phyloP scores from a whole-genome alignment of 805 yeast genomes.

The Hemisphaericaspora nanyangensis region DNA sequence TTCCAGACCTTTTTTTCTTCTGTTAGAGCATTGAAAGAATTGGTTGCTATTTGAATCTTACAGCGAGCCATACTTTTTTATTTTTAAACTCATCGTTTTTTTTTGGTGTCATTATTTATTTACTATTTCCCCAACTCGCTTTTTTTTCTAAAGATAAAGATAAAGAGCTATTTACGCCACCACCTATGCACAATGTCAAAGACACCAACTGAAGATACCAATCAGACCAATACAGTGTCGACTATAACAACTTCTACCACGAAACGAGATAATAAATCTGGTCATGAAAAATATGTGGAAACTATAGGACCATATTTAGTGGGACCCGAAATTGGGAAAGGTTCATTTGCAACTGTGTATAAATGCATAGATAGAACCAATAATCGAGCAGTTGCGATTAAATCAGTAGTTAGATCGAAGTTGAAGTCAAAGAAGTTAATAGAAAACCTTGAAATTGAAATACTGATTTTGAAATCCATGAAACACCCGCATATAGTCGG shows the following conservation, averaged over 20 bases:
- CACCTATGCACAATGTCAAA: background rate
- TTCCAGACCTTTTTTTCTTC: no score
- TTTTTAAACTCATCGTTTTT: no score
- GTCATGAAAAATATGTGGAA: background rate
- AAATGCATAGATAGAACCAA: constrained; percentile 63
- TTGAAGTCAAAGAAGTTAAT: constrained; percentile 80
- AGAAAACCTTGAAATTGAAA: constrained; percentile 90
- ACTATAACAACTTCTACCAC: background rate
- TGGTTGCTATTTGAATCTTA: no score
- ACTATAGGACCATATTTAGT: constrained; percentile 48
- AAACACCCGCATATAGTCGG: constrained; percentile 93
- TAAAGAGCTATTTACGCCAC: no score
- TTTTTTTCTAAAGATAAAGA: background rate
- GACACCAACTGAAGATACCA: background rate
- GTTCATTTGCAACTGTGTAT: constrained; percentile 93
- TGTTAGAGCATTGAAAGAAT: no score
- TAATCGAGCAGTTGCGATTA: constrained; percentile 74
- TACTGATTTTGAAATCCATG: constrained; percentile 79
- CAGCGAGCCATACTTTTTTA: no score
- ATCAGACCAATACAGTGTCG: background rate
- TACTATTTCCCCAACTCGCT: background rate
- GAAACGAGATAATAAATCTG: background rate
- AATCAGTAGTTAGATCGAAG: constrained; percentile 78
- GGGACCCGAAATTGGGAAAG: constrained; percentile 90
- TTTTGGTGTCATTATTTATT: no score